Base-by-base conservation (phyloP, 1,284 basidiomycete genomes). In the Farysia itapuensis region DNA sequence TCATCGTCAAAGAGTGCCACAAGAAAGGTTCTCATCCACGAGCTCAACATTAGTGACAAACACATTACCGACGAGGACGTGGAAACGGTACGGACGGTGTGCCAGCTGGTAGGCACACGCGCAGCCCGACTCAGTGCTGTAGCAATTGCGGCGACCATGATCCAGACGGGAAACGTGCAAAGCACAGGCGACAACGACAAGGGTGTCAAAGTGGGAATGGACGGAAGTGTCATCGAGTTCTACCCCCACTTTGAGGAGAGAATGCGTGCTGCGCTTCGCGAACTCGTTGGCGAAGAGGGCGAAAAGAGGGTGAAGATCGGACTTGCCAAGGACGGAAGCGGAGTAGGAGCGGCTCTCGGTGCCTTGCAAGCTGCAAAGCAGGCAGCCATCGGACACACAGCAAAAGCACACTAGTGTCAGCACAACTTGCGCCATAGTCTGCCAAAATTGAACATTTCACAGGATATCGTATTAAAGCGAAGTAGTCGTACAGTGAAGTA, bases 341-440 rank as follows among this genome's bases (percentile, higher is more conserved):
- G 94, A 40, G 91, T 94, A 29, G 94, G 94, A 72, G n/a, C n/a
- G n/a, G n/a, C n/a, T n/a, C n/a, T n/a, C n/a, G 90, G 90, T 92
- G 78, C 78, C 86, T 75, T 18, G 26, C 26, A 28, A n/a, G 67
- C 67, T 13, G 51, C 56, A 12, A 68, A 68, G 49, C 66, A 68
- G 47, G 47, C 50, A 15, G 51, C 54, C 8, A 59, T 46, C 25
- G 65, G 65, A 28, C 26, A 28, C 26, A 28, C 26, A n/a, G n/a
- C 26, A 28, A 28, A 28, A 28, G 26, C 26, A 28, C 26, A 28
- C n/a, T n/a, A n/a, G n/a, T n/a, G n/a, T n/a, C n/a, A n/a, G n/a
- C n/a, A n/a, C n/a, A n/a, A n/a, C n/a, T n/a, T n/a, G n/a, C n/a
- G n/a, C n/a, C n/a, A n/a, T n/a, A n/a, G n/a, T n/a, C n/a, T n/a